Evolutionary conservation across 2,329 filamentous ascomycete genomes (phyloP).

Genomic region (Arthrinium puccinioides): DNA sequence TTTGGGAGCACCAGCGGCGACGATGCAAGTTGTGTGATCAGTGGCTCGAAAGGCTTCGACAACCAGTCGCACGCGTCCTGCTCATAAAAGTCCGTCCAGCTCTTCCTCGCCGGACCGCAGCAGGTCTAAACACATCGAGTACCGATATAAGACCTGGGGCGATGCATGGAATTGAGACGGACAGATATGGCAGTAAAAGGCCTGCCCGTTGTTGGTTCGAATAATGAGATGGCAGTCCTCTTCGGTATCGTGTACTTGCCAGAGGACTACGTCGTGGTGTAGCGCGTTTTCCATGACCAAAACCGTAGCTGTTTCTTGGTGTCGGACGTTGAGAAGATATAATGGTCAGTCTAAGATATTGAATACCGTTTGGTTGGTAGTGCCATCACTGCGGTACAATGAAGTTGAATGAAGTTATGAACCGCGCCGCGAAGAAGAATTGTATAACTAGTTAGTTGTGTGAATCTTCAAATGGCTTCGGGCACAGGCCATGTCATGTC

Average conservation of each 20-base stretch:
- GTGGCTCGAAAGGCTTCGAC: background rate
- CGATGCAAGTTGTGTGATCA: background rate
- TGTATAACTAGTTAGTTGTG: too few relatives aligned
- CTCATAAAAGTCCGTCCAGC: background rate
- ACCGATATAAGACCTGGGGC: background rate
- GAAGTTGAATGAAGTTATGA: too few relatives aligned
- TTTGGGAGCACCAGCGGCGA: background rate
- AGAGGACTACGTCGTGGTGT: background rate
- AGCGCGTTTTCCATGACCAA: background rate
- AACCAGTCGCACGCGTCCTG: background rate
- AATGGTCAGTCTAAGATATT: background rate
- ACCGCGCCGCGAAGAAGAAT: background rate
- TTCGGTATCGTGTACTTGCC: background rate
- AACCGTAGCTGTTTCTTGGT: background rate
- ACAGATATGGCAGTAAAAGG: background rate
- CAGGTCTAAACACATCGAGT: background rate
- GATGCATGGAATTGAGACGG: background rate
- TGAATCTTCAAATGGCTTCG: background rate
- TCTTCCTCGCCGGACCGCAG: background rate
- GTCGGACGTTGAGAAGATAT: background rate
- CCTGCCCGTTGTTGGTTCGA: background rate
- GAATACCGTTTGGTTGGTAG: background rate
- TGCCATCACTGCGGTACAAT: background rate
- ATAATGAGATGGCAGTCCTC: background rate
- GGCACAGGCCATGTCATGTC: background rate